phyloP scores from a whole-genome alignment of 2,329 filamentous ascomycete genomes.

The Botrytis sinoallii region DNA sequence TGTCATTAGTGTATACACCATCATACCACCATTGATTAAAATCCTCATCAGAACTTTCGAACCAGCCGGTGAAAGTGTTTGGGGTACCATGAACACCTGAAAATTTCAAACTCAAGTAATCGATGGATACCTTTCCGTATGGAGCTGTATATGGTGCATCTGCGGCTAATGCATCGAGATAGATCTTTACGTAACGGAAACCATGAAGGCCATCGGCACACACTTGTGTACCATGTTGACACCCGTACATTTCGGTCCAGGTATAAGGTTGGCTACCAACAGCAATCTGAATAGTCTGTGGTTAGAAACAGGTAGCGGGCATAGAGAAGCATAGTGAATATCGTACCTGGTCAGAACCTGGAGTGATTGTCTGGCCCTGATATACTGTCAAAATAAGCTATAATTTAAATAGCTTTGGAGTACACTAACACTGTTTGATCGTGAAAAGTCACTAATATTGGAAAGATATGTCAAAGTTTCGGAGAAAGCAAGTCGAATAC shows the following conservation, averaged over 20 bases:
- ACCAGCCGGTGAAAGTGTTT: slow-evolving; percentile 50
- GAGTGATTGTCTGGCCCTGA: slow-evolving; percentile 42
- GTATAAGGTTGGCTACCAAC: slow-evolving; percentile 43
- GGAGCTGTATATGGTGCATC: slow-evolving; percentile 47
- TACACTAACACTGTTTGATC: slow-evolving; percentile 45
- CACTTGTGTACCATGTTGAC: slow-evolving; percentile 43
- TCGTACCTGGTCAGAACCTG: slow-evolving; percentile 49
- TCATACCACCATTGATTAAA: slow-evolving; percentile 54
- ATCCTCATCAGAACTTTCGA: slow-evolving; percentile 49
- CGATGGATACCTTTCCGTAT: slow-evolving; percentile 45
- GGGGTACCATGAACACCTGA: slow-evolving; percentile 47
- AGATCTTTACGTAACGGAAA: slow-evolving; percentile 51
- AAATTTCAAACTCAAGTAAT: slow-evolving; percentile 43
- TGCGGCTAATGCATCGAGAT: slow-evolving; percentile 43
- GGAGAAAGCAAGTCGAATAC: slow-evolving; percentile 48
- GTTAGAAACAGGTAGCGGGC: background rate
- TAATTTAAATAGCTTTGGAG: background rate
- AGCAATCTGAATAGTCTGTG: slow-evolving; percentile 41
- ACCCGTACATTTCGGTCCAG: slow-evolving; percentile 47
- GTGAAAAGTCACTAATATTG: slow-evolving; percentile 47
- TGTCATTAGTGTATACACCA: slow-evolving; percentile 51
- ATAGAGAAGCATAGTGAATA: background rate
- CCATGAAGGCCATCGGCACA: slow-evolving; percentile 53
- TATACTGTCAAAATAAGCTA: slow-evolving; percentile 15
- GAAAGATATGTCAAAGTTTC: slow-evolving; percentile 47